phyloP scores from a whole-genome alignment of 805 yeast species.

The Metschnikowia proteae region DNA sequence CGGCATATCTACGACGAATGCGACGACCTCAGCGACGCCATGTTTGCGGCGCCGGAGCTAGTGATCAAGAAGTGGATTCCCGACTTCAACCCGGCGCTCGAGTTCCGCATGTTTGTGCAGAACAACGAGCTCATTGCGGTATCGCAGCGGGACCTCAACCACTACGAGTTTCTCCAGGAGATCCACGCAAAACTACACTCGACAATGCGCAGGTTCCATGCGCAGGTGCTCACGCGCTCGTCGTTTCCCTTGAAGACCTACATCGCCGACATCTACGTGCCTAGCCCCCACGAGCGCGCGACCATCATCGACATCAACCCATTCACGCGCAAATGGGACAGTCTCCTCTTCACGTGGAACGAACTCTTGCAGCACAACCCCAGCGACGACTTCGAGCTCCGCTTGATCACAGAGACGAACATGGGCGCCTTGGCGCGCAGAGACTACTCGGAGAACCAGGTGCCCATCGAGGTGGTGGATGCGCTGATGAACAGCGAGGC shows the following conservation, averaged over 20 bases:
- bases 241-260: constrained; percentile 31
- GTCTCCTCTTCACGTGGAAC: constrained; percentile 79
- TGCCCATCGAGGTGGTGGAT: constrained; percentile 87
- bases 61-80: constrained; percentile 76
- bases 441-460: constrained; percentile 86
- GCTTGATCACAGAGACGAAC: constrained; percentile 67
- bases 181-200: constrained; percentile 46
- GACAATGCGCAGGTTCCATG: constrained; percentile 54
- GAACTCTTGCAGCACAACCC: constrained; percentile 47
- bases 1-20: constrained; percentile 56
- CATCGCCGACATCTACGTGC: constrained; percentile 80
- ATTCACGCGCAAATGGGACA: constrained; percentile 71
- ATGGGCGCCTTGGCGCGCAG: constrained; percentile 73
- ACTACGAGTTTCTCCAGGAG: constrained; percentile 63
- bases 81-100: constrained; percentile 81
- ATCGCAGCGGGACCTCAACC: constrained; percentile 83
- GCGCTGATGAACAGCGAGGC: constrained; percentile 68
- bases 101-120: constrained; percentile 81
- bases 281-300: constrained; percentile 64
- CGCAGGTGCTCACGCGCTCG: constrained; percentile 32
- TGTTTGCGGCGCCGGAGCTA: constrained; percentile 49
- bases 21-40: constrained; percentile 20
- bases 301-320: constrained; percentile 86
- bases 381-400: constrained; percentile 45
- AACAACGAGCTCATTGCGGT: constrained; percentile 63